These are phyloP conservation scores for Blastobotrys parvus DNA, from an alignment of 805 yeast species.

Conservation along the genomic window DNA sequence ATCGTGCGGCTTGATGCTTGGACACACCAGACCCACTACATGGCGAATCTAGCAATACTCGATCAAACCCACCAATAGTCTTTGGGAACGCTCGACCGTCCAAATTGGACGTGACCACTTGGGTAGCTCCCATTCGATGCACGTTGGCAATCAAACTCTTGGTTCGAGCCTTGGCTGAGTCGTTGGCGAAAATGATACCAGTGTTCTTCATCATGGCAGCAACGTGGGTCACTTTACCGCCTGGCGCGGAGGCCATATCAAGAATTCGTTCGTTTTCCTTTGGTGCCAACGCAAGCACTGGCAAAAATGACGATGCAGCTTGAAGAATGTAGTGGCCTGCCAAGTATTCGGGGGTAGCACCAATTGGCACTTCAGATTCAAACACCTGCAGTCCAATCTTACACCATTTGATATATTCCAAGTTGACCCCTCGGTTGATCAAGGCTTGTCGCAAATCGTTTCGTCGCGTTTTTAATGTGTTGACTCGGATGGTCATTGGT, in stretches of 20 bases:
- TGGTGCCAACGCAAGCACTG: slow-evolving; percentile 97
- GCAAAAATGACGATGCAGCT: slow-evolving; percentile 96
- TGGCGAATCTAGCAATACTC: slow-evolving; percentile 94
- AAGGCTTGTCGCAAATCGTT: slow-evolving; percentile 92
- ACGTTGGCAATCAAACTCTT: slow-evolving; percentile 94
- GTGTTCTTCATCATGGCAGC: slow-evolving; percentile 97
- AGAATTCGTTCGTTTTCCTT: slow-evolving; percentile 90
- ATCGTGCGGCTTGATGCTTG: slow-evolving; percentile 88
- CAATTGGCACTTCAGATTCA: slow-evolving; percentile 98
- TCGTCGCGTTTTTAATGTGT: slow-evolving; percentile 88
- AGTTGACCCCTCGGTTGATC: slow-evolving; percentile 92
- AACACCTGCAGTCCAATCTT: slow-evolving; percentile 96
- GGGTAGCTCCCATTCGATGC: slow-evolving; percentile 93
- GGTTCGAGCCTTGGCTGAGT: slow-evolving; percentile 92
- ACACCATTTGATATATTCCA: slow-evolving; percentile 96
- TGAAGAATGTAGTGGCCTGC: slow-evolving; percentile 97
- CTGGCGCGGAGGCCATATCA: slow-evolving; percentile 99
- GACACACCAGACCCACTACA: slow-evolving; percentile 99
- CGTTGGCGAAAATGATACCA: slow-evolving; percentile 95
- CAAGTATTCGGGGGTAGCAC: slow-evolving; percentile 97
- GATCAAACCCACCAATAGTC: slow-evolving; percentile 96
- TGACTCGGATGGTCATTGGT: slow-evolving; percentile 96
- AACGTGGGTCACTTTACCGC: slow-evolving; percentile 94
- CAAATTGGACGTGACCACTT: slow-evolving; percentile 92
- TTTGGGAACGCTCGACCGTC: slow-evolving; percentile 98